Conservation (phyloP, 2,329 filamentous ascomycete genomes). For the Clarireedia sp. region DNA sequence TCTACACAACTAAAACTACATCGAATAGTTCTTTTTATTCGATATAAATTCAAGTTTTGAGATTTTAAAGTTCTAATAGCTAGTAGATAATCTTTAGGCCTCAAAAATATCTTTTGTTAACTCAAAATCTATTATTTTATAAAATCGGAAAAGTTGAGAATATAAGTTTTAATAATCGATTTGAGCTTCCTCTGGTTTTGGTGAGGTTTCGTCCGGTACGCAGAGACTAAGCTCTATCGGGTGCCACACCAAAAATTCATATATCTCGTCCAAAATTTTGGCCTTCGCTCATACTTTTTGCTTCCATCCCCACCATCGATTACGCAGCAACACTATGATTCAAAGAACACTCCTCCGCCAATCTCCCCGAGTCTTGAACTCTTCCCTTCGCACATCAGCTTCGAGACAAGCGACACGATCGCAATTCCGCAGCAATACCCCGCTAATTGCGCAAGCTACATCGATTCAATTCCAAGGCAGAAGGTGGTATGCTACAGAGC, state of each 20-base stretch:
- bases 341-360: conserved; percentile 43
- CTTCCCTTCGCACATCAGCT: conserved; percentile 24
- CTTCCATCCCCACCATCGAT: conserved; percentile 4
- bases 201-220: no score
- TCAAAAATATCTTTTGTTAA: no score
- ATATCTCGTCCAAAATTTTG: conserved; percentile 11
- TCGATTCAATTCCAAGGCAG: conserved; percentile 10
- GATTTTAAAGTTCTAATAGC: no score
- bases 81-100: no score
- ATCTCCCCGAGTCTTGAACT: conserved; percentile 34
- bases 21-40: no score
- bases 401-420: conserved; percentile 14
- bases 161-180: no score
- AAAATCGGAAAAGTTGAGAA: no score
- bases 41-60: no score
- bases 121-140: no score
- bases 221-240: no score
- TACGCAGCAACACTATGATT: conserved; percentile 34
- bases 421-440: conserved; percentile 12
- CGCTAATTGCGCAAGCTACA: conserved; percentile 3
- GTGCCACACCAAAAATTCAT: conserved; percentile 11
- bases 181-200: no score
- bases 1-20: no score
- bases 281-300: conserved; percentile 1
- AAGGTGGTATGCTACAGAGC: conserved; percentile 33